A percentile compares a stretch with the other conserved stretches of the same genome.
Conservation (phyloP, 306 rosid species). For the Abrus precatorius region DNA sequence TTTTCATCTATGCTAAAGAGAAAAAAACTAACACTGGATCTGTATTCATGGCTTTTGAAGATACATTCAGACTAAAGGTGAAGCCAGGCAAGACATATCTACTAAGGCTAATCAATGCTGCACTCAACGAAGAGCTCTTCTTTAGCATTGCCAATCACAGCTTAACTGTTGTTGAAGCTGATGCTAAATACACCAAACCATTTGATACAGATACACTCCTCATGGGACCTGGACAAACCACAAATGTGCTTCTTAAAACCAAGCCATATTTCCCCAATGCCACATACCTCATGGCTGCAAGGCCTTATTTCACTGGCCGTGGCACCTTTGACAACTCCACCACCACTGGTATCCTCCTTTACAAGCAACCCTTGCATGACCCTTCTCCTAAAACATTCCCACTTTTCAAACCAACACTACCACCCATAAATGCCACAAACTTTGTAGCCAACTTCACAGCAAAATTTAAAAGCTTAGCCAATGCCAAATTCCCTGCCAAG, state of each 20-base stretch:
- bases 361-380: slow-evolving; percentile 48
- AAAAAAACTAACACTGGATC: neutral
- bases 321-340: slow-evolving; percentile 85
- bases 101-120: slow-evolving; percentile 84
- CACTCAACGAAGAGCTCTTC: slow-evolving; percentile 90
- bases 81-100: slow-evolving; percentile 81
- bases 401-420: slow-evolving; percentile 65
- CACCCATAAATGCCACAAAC: slow-evolving; percentile 73
- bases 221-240: slow-evolving; percentile 84
- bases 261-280: slow-evolving; percentile 65
- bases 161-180: slow-evolving; percentile 77
- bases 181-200: slow-evolving; percentile 80
- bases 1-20: neutral
- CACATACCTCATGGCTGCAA: slow-evolving; percentile 69
- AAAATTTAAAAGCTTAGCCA: slow-evolving; percentile 65
- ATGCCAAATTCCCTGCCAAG: slow-evolving; percentile 64
- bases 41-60: slow-evolving; percentile 49
- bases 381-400: slow-evolving; percentile 43
- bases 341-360: slow-evolving; percentile 68
- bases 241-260: slow-evolving; percentile 70
- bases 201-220: slow-evolving; percentile 59
- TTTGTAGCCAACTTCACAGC: slow-evolving; percentile 62
- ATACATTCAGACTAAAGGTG: slow-evolving; percentile 77
- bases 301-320: slow-evolving; percentile 70
- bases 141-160: slow-evolving; percentile 79